Percentiles rank a stretch among this genome's conserved stretches.
Conservation (phyloP, 805 yeast genomes). For the Ascoidea asiatica region DNA sequence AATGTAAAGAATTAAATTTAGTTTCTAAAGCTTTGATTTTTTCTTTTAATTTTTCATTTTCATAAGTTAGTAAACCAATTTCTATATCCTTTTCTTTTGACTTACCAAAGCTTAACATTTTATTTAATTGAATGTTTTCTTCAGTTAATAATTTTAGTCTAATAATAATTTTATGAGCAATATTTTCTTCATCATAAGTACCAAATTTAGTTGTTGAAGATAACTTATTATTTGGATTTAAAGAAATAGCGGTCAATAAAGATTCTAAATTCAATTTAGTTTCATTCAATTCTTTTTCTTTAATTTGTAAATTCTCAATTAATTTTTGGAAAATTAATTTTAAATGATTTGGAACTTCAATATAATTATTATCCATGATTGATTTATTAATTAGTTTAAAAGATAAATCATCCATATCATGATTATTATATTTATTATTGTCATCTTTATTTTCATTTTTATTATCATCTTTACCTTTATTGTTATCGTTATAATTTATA, state of each 20-base stretch:
- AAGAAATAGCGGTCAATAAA: constrained; percentile 37
- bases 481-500: constrained; percentile 11
- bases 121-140: constrained; percentile 59
- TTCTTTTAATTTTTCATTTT: constrained; percentile 32
- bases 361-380: constrained; percentile 7
- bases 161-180: constrained; percentile 58
- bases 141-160: constrained; percentile 45
- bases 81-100: constrained; percentile 60
- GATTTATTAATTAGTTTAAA: constrained; percentile 1
- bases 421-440: constrained; percentile 1
- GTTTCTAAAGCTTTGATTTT: constrained; percentile 14
- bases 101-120: constrained; percentile 65
- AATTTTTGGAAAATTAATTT: constrained; percentile 35
- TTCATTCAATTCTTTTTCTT: constrained; percentile 39
- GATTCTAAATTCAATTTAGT: constrained; percentile 54
- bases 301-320: constrained; percentile 31
- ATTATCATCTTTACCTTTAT: constrained; percentile 3
- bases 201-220: constrained; percentile 33
- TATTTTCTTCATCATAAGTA: constrained; percentile 58
- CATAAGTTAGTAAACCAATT: constrained; percentile 42
- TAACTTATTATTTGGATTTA: constrained; percentile 29
- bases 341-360: constrained; percentile 28
- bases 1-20: not conserved
- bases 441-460: constrained; percentile 3
- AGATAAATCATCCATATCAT: constrained; percentile 3